A percentile compares a stretch with the other conserved stretches of the same genome.
These are phyloP conservation scores for Lablab purpureus DNA, from an alignment of 306 rosid genomes.

Conservation along the genomic window DNA sequence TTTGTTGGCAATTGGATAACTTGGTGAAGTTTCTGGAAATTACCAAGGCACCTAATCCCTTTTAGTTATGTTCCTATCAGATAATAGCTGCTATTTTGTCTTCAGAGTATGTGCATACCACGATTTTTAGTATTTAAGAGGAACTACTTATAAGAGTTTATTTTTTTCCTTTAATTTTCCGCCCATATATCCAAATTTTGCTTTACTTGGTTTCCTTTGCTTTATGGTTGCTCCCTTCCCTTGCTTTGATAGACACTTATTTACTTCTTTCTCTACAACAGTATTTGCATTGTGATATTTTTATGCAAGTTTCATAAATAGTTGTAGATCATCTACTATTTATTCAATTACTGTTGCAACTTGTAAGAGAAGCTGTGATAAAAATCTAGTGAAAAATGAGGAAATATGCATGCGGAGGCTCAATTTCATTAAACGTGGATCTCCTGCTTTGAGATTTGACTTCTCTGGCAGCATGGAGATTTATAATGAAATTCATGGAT, in stretches of 20 bases:
- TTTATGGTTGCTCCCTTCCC: conserved; percentile 9
- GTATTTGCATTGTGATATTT: background rate
- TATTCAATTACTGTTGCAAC: conserved; percentile 30
- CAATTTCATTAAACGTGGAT: conserved; percentile 24
- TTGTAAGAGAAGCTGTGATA: conserved; percentile 34
- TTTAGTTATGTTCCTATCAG: conserved; percentile 11
- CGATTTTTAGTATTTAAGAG: background rate
- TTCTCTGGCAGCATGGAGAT: conserved; percentile 17
- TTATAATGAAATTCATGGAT: conserved; percentile 1
- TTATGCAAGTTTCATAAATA: conserved; percentile 25
- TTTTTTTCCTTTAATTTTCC: conserved; percentile 11
- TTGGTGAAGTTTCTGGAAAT: conserved; percentile 17
- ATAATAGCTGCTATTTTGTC: conserved; percentile 24
- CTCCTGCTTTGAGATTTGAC: conserved; percentile 27
- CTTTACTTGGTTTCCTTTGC: conserved; percentile 9
- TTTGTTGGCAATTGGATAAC: conserved; percentile 33
- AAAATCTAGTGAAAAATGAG: conserved; percentile 30
- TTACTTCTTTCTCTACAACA: background rate
- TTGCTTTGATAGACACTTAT: conserved; percentile 8
- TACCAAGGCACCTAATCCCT: conserved; percentile 20
- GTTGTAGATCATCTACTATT: conserved; percentile 13
- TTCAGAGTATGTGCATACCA: background rate
- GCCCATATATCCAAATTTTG: background rate
- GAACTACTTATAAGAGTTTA: conserved; percentile 16
- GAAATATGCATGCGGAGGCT: conserved; percentile 5